Conservation (phyloP, 768 basidiomycete species). For the Rhodotorula toruloides region DNA sequence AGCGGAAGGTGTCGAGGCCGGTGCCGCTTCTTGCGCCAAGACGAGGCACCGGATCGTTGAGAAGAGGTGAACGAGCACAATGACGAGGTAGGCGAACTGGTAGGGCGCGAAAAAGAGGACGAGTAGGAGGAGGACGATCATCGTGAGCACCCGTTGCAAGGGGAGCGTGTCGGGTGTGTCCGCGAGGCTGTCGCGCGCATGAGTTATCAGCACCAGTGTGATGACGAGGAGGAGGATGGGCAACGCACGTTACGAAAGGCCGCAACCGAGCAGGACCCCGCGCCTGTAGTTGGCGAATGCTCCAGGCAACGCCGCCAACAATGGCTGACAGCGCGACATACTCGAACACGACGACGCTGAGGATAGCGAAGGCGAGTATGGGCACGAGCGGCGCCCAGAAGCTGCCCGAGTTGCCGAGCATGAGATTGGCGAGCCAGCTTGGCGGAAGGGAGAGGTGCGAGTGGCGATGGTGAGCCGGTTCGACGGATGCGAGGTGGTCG, state of each 20-base stretch:
- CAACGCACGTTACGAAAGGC: neutral
- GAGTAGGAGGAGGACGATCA: constrained; percentile 59
- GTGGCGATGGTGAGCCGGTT: neutral
- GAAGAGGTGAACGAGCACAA: constrained; percentile 70
- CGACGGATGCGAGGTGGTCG: neutral
- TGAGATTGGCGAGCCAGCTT: constrained; percentile 16
- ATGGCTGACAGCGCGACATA: constrained; percentile 7
- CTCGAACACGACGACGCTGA: constrained; percentile 14
- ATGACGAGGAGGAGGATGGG: neutral
- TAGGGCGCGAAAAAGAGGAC: constrained; percentile 77
- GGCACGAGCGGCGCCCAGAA: constrained; percentile 20
- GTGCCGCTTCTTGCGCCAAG: neutral
- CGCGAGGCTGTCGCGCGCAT: neutral
- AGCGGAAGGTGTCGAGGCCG: constrained; percentile 12
- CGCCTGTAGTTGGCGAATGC: neutral
- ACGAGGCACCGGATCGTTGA: constrained; percentile 52
- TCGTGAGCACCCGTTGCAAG: constrained; percentile 44
- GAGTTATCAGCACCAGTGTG: neutral
- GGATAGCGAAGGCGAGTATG: neutral
- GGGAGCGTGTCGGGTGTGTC: constrained; percentile 16
- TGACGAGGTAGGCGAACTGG: constrained; percentile 83
- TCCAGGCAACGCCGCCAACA: constrained; percentile 1
- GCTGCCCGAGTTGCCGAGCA: constrained; percentile 26
- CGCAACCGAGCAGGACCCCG: neutral
- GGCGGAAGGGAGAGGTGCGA: constrained; percentile 1